Conservation (phyloP, 208 protist species). For the Acanthamoeba royreba region DNA sequence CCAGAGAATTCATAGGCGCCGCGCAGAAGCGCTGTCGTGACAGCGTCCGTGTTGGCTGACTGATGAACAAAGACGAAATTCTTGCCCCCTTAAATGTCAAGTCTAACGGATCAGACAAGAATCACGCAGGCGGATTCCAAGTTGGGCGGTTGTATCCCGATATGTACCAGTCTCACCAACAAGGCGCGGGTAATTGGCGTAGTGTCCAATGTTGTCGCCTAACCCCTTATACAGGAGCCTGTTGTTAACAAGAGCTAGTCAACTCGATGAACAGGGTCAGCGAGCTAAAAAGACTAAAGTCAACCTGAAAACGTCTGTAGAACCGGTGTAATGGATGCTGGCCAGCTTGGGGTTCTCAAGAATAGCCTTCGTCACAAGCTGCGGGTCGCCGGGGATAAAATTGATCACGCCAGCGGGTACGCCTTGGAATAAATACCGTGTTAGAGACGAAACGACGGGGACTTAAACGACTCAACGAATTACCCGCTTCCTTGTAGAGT, state of each 20-base stretch:
- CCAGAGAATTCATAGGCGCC: slow-evolving; percentile 95
- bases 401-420: slow-evolving; percentile 93
- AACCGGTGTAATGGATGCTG: slow-evolving; percentile 95
- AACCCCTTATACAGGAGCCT: slow-evolving; percentile 90
- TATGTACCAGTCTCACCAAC: slow-evolving; percentile 91
- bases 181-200: slow-evolving; percentile 90
- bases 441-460: not conserved
- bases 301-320: slow-evolving; percentile 76
- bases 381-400: slow-evolving; percentile 65
- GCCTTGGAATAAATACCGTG: slow-evolving; percentile 64
- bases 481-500: slow-evolving; percentile 85
- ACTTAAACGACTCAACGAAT: too few relatives aligned
- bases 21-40: slow-evolving; percentile 87
- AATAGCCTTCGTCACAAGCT: slow-evolving; percentile 59
- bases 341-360: slow-evolving; percentile 79
- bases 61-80: slow-evolving; percentile 96
- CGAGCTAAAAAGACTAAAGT: too few relatives aligned
- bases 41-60: slow-evolving; percentile 84
- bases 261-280: too few relatives aligned
- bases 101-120: not conserved
- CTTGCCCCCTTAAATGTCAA: slow-evolving; percentile 80
- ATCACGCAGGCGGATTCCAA: not conserved
- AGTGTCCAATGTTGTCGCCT: slow-evolving; percentile 81
- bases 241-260: not conserved
- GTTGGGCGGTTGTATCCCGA: not conserved